Conservation (phyloP, 495 filamentous ascomycete species). For the Penicilliopsis zonata region DNA sequence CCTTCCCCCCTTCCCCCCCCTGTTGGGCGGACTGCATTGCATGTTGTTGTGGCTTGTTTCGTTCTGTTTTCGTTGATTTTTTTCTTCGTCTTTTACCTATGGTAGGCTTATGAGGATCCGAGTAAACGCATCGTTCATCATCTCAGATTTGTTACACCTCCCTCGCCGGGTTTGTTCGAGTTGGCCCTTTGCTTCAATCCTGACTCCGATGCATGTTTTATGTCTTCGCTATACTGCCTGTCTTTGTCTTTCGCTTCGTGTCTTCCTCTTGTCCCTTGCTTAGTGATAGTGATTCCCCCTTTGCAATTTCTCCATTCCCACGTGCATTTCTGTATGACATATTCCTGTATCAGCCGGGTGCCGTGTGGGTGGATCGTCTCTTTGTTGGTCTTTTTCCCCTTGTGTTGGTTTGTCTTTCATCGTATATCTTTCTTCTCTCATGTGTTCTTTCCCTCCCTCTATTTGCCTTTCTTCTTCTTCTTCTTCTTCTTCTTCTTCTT, state of each 20-base stretch:
- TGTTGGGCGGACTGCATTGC: constrained; percentile 26
- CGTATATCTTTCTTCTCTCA: neutral
- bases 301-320: constrained; percentile 3
- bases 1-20: constrained; percentile 4
- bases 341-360: constrained; percentile 1
- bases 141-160: no score
- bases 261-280: constrained; percentile 1
- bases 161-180: neutral
- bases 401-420: neutral
- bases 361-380: constrained; percentile 1
- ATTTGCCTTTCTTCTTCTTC: neutral
- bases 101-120: neutral
- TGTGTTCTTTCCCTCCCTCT: neutral
- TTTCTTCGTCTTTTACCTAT: constrained; percentile 6
- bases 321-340: constrained; percentile 2
- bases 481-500: constrained; percentile 1
- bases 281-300: constrained; percentile 2
- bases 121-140: no score
- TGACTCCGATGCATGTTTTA: neutral
- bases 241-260: neutral
- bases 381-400: neutral
- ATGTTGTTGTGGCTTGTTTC: constrained; percentile 23
- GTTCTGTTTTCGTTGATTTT: constrained; percentile 12
- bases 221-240: constrained; percentile 1
- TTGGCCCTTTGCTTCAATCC: neutral